phyloP scores from a whole-genome alignment of 1,139 yeast species.

The Zygoascus meyerae region DNA sequence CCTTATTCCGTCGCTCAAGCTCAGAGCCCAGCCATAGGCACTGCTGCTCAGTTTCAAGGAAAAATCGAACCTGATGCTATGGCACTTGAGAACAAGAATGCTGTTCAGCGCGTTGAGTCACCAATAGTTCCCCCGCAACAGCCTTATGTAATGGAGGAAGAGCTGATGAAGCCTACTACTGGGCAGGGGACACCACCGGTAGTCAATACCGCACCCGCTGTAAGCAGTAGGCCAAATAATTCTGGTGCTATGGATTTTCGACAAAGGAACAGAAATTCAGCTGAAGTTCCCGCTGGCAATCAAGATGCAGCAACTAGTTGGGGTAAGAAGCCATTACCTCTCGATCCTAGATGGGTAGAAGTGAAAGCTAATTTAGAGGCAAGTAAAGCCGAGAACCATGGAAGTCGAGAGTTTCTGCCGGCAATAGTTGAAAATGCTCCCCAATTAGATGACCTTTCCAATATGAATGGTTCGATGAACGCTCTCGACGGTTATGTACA shows the following conservation, averaged over 20 bases:
- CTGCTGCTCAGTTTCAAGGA: too few species aligned
- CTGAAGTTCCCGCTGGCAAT: neutral
- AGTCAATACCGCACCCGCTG: neutral
- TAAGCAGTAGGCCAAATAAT: neutral
- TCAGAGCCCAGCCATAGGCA: too few species aligned
- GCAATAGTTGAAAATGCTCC: conserved; percentile 14
- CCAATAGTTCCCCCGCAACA: conserved; percentile 2
- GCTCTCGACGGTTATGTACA: conserved; percentile 23
- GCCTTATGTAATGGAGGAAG: conserved; percentile 4
- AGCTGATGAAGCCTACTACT: neutral
- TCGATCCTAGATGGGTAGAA: conserved; percentile 23
- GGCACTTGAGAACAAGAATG: too few species aligned
- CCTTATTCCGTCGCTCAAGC: too few species aligned
- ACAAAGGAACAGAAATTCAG: neutral
- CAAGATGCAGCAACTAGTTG: conserved; percentile 4
- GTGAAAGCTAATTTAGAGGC: conserved; percentile 21
- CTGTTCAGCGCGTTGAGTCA: neutral
- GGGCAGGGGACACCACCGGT: conserved; percentile 1
- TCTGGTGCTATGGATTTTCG: neutral
- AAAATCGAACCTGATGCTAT: too few species aligned
- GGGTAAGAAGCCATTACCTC: conserved; percentile 17
- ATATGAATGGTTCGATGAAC: conserved; percentile 10
- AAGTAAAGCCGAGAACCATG: conserved; percentile 18
- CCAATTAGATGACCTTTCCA: conserved; percentile 1
- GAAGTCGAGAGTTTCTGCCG: conserved; percentile 13